phyloP scores from a whole-genome alignment of 192 early-diverging fungal genomes.

The Phlyctochytrium bullatum region DNA sequence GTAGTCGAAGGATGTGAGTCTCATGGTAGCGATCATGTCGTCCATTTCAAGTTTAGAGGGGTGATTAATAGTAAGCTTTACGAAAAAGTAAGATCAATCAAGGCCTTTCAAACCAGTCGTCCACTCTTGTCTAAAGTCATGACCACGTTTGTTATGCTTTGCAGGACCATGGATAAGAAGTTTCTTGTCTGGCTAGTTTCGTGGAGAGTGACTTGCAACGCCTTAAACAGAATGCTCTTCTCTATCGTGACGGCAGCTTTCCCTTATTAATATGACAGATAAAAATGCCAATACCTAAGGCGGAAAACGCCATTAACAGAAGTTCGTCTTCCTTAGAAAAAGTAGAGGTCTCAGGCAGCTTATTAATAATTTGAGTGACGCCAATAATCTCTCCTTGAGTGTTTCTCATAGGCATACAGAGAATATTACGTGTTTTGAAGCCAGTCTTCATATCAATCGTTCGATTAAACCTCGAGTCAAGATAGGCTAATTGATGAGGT shows the following conservation, averaged over 20 bases:
- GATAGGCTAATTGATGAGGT: constrained; percentile 36
- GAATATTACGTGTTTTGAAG: constrained; percentile 50
- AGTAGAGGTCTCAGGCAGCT: constrained; percentile 32
- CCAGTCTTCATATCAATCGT: constrained; percentile 50
- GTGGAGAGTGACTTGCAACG: constrained; percentile 31
- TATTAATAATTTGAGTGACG: constrained; percentile 53
- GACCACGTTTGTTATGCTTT: constrained; percentile 19
- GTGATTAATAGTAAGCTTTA: constrained; percentile 33
- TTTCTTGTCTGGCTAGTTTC: constrained; percentile 9
- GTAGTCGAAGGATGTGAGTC: constrained; percentile 36
- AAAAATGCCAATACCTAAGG: constrained; percentile 28
- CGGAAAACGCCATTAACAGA: constrained; percentile 37
- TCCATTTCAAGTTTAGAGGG: constrained; percentile 22
- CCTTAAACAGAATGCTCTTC: constrained; percentile 43
- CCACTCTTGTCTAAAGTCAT: constrained; percentile 36
- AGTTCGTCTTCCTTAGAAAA: constrained; percentile 47
- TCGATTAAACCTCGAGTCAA: constrained; percentile 51
- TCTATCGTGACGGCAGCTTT: constrained; percentile 50
- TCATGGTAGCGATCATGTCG: constrained; percentile 13
- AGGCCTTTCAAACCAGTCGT: constrained; percentile 20
- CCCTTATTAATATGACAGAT: not conserved
- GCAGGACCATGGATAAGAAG: constrained; percentile 9
- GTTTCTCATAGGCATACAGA: constrained; percentile 50
- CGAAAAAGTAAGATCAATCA: not conserved
- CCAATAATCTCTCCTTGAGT: constrained; percentile 41